phyloP scores from a whole-genome alignment of 371 early-diverging fungal genomes.

The Parasitella parasitica region DNA sequence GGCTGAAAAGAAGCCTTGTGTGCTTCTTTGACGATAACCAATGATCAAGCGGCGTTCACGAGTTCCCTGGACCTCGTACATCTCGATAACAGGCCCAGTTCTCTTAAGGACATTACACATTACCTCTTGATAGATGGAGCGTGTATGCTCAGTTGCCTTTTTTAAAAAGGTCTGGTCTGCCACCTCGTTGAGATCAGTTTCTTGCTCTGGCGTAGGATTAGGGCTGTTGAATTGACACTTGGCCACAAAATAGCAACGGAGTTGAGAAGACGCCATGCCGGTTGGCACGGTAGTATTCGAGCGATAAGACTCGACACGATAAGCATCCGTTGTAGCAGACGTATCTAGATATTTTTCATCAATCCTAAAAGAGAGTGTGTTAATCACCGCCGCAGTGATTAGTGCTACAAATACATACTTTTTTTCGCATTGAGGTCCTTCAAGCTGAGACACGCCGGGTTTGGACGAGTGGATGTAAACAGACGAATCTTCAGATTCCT shows the following conservation, averaged over 20 bases:
- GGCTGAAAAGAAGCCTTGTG: constrained; percentile 91
- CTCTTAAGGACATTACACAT: constrained; percentile 84
- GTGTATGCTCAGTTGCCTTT: constrained; percentile 93
- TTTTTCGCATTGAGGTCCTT: constrained; percentile 89
- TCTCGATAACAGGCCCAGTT: constrained; percentile 95
- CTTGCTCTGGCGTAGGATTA: constrained; percentile 77
- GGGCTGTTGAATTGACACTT: constrained; percentile 89
- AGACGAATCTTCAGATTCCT: constrained; percentile 88
- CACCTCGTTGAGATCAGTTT: constrained; percentile 80
- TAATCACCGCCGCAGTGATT: too few relatives aligned
- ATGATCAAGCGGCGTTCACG: constrained; percentile 92
- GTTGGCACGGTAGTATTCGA: constrained; percentile 89
- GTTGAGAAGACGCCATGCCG: constrained; percentile 71
- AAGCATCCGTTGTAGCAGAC: constrained; percentile 69
- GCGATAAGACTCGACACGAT: constrained; percentile 95
- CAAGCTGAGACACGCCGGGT: constrained; percentile 89
- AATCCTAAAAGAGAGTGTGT: constrained; percentile 74
- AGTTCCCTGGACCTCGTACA: constrained; percentile 81
- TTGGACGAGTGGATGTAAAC: constrained; percentile 95
- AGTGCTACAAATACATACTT: constrained; percentile 44
- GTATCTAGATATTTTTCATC: constrained; percentile 89
- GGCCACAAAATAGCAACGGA: constrained; percentile 95
- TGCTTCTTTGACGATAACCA: constrained; percentile 87
- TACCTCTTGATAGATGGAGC: constrained; percentile 82
- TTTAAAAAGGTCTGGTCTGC: constrained; percentile 91